A percentile compares a stretch with the other conserved stretches of the same genome.
These are phyloP conservation scores for Flaveria floridana DNA, from an alignment of 140 eudicot species.

Conservation along the genomic window DNA sequence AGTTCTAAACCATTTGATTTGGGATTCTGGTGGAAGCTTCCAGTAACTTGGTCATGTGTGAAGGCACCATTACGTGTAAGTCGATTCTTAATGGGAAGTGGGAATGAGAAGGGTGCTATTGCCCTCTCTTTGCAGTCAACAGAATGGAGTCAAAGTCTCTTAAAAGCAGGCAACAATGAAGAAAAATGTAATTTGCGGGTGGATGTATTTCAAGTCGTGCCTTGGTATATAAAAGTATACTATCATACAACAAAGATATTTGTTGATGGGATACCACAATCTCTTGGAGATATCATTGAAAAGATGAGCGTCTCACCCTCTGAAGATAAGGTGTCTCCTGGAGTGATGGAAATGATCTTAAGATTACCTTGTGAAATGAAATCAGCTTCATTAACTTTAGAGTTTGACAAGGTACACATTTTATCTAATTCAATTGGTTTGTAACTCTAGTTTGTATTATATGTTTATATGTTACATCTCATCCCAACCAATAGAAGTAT, in stretches of 20 bases:
- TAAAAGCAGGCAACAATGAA: slow-evolving; percentile 30
- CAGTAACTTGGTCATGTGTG: slow-evolving; percentile 72
- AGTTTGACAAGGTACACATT: slow-evolving; percentile 80
- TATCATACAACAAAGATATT: slow-evolving; percentile 69
- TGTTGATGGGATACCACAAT: slow-evolving; percentile 56
- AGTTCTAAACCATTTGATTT: slow-evolving; percentile 63
- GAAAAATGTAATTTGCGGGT: slow-evolving; percentile 52
- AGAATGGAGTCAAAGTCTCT: slow-evolving; percentile 34
- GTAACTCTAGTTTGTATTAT: background rate
- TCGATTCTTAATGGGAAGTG: slow-evolving; percentile 87
- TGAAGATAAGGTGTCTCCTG: slow-evolving; percentile 95
- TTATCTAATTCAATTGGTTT: slow-evolving; percentile 8
- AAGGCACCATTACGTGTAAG: slow-evolving; percentile 78
- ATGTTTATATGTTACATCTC: slow-evolving; percentile 15
- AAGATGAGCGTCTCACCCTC: slow-evolving; percentile 81
- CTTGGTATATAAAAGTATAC: slow-evolving; percentile 96
- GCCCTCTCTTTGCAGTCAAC: slow-evolving; percentile 76
- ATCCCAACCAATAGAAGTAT: slow-evolving; percentile 10
- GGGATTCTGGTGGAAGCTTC: slow-evolving; percentile 71
- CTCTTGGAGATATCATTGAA: slow-evolving; percentile 49
- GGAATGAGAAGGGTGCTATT: slow-evolving; percentile 92
- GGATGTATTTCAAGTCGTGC: slow-evolving; percentile 86
- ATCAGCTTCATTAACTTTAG: slow-evolving; percentile 78
- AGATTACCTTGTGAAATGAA: slow-evolving; percentile 70
- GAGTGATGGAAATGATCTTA: slow-evolving; percentile 78